These are phyloP conservation scores for Leptodontidium sp. DNA, from an alignment of 2,329 filamentous ascomycete genomes.

Conservation along the genomic window DNA sequence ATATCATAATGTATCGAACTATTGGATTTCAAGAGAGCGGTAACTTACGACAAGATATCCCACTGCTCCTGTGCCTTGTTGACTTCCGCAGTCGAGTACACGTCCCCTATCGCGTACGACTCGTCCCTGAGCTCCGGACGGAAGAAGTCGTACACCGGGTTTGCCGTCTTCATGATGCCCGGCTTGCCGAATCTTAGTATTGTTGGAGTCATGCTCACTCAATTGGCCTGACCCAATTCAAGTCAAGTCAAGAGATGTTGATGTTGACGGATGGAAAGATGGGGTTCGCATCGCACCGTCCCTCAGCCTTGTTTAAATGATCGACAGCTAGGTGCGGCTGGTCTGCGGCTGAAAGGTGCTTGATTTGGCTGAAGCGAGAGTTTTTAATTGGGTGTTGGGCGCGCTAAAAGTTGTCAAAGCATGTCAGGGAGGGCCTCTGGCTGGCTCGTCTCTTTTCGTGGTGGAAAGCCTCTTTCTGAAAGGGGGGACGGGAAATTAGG, in stretches of 20 bases:
- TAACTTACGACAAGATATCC: constrained; percentile 21
- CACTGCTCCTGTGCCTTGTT: constrained; percentile 19
- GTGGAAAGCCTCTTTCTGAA: constrained; percentile 1
- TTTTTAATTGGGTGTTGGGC: neutral
- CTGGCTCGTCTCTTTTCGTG: neutral
- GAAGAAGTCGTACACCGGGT: constrained; percentile 18
- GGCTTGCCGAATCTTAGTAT: neutral
- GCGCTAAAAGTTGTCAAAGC: neutral
- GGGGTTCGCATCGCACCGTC: neutral
- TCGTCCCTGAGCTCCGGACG: constrained; percentile 18
- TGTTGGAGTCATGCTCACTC: neutral
- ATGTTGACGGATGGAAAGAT: neutral
- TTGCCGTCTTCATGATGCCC: neutral
- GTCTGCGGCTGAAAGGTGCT: constrained; percentile 18
- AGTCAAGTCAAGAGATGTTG: neutral
- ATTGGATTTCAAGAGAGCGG: neutral
- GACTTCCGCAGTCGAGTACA: constrained; percentile 23
- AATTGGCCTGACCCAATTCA: neutral
- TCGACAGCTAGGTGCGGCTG: constrained; percentile 16
- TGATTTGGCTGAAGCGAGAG: constrained; percentile 10
- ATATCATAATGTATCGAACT: neutral
- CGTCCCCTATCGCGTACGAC: constrained; percentile 29
- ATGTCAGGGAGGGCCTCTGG: neutral
- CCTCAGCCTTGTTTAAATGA: constrained; percentile 15
- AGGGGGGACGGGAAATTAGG: neutral